phyloP scores from a whole-genome alignment of 2,329 filamentous ascomycete species.

The Aspergillus versicolor region DNA sequence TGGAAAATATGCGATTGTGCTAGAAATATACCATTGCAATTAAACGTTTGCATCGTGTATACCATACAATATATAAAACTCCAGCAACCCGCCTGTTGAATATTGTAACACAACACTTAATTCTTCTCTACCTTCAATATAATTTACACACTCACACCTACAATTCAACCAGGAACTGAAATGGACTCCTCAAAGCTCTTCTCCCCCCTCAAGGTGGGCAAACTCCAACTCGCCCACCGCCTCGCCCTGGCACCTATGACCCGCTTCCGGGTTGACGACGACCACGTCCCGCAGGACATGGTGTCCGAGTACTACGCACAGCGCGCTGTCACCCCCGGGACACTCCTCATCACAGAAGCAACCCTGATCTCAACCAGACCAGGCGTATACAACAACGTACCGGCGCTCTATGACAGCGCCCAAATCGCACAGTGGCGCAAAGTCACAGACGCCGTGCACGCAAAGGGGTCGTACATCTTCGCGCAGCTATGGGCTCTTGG shows the following conservation, averaged over 20 bases:
- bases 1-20: no score
- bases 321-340: constrained; percentile 53
- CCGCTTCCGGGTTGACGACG: constrained; percentile 51
- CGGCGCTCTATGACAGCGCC: constrained; percentile 58
- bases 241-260: constrained; percentile 60
- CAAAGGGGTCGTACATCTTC: constrained; percentile 61
- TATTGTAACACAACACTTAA: no score
- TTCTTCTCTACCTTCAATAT: neutral
- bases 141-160: no score
- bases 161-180: neutral
- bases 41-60: no score
- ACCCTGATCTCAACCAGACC: constrained; percentile 51
- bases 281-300: constrained; percentile 48
- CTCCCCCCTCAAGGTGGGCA: constrained; percentile 43
- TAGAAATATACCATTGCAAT: no score
- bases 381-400: constrained; percentile 52
- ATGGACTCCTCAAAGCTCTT: constrained; percentile 30
- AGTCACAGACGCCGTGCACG: constrained; percentile 63
- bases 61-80: no score
- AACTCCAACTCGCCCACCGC: constrained; percentile 43
- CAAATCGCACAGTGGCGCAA: constrained; percentile 62
- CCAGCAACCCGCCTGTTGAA: no score
- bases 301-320: constrained; percentile 56
- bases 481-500: constrained; percentile 64
- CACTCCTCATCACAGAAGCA: constrained; percentile 60